A percentile compares a stretch with the other conserved stretches of the same genome.
Evolutionary conservation across 192 early-diverging fungal species (phyloP).

Genomic region (Paraglomus occultum): DNA sequence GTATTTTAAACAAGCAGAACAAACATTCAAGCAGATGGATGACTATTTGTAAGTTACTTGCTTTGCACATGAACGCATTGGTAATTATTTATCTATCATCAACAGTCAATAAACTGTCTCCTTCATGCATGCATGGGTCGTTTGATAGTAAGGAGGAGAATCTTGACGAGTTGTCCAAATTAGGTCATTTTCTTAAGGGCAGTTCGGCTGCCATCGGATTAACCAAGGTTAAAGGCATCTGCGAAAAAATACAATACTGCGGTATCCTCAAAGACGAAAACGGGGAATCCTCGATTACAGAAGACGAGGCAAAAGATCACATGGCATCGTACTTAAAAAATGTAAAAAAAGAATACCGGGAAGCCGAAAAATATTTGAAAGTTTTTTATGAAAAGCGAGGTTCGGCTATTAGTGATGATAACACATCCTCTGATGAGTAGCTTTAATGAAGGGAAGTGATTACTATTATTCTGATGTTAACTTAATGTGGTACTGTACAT

Average conservation of each 20-base stretch:
- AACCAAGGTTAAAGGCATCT: conserved; percentile 73
- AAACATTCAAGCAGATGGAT: conserved; percentile 77
- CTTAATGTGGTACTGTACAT: too few relatives aligned
- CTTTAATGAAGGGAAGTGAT: too few relatives aligned
- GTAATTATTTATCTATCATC: neutral
- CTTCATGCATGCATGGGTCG: neutral
- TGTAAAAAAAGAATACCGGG: conserved; percentile 68
- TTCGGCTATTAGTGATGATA: neutral
- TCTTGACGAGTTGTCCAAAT: conserved; percentile 64
- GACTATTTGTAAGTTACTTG: conserved; percentile 54
- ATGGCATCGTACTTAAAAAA: conserved; percentile 54
- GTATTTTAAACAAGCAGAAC: conserved; percentile 83
- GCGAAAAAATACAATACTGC: conserved; percentile 86
- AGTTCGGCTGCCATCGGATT: conserved; percentile 85
- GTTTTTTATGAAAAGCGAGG: conserved; percentile 62
- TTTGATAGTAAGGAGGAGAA: conserved; percentile 52
- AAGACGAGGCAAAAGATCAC: conserved; percentile 55
- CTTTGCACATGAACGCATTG: neutral
- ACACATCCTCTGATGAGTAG: too few relatives aligned
- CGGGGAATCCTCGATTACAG: conserved; percentile 45
- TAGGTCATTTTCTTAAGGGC: conserved; percentile 93
- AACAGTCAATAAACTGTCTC: neutral
- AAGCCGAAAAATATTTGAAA: conserved; percentile 66
- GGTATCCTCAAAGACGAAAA: conserved; percentile 62
- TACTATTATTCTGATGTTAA: too few relatives aligned